Base-by-base conservation (phyloP, 1,139 yeast genomes). In the Yamadazyma conglobata region DNA sequence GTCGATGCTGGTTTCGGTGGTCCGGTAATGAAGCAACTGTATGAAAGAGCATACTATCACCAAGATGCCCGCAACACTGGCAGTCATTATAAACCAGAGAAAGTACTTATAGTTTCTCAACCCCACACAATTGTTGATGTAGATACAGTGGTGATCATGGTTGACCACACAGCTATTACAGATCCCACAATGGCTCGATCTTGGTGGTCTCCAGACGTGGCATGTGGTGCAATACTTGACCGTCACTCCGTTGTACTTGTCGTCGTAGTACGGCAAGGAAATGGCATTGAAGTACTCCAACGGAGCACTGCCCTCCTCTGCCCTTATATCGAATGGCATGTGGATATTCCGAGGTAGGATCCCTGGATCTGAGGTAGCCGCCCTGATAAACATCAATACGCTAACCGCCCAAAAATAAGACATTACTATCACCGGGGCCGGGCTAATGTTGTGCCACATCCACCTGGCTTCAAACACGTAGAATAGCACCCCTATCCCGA, bases 361-460 rank as follows among this genome's bases (percentile, higher is more conserved):
- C 1, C 95, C 95, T 0, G 94, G 86, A 46, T 85, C 94, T 8
- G 72, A 56, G 2, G 76, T 61, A 0, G 83, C 66, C 0, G 82
- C 79, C 37, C 60, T 68, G 5, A 78, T 38, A 40, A 77, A 77
- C 31, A 77, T 69, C 5, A 54, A 32, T 2, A 74, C 12, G 2
- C 76, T 50, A 26, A 77, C 44, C 3, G 64, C 26, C 82, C 84
- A 79, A 20, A 72, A 46, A 47, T 84, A 85, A 11, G 71, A 55
- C 42, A 79, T 79, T 2, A 79, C 34, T 0, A 83, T 59, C 6
- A 79, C 80, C 10, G 73, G 51, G 0, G 77, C 74, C 0, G 86
- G 85, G 27, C 75, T 70, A 3, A 77, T 54, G 28, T 73, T 43
- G 27, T 61, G 51, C 86, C 87, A 79, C 4, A 59, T 43, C 81